A percentile compares a stretch with the other conserved stretches of the same genome.
Evolutionary conservation across 148 eudicot genomes (phyloP).

Genomic region (Vaccinium corymbosum): DNA sequence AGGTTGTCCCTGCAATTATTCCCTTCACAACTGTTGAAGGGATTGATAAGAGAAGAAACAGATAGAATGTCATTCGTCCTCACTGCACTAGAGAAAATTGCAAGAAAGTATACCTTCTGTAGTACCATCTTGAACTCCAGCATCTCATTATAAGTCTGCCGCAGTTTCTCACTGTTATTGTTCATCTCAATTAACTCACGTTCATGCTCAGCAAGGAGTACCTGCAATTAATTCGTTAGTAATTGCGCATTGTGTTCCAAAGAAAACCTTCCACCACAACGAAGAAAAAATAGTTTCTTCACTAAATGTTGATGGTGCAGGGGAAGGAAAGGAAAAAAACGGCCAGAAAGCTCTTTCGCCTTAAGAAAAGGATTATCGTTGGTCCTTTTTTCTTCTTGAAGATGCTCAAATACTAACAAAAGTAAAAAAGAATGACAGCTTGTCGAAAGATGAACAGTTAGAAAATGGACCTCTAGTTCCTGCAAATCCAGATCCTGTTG

Average conservation of each 20-base stretch:
- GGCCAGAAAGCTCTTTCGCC: constrained; percentile 41
- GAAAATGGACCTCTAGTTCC: constrained; percentile 72
- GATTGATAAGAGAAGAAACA: constrained; percentile 1
- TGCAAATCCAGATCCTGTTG: constrained; percentile 82
- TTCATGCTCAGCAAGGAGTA: constrained; percentile 85
- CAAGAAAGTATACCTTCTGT: constrained; percentile 61
- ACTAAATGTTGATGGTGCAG: neutral
- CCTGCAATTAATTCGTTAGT: constrained; percentile 32
- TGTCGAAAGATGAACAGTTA: neutral
- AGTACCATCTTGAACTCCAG: constrained; percentile 92
- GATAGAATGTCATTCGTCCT: neutral
- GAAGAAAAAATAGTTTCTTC: constrained; percentile 10
- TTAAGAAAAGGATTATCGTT: neutral
- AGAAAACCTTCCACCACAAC: neutral
- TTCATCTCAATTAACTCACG: constrained; percentile 93
- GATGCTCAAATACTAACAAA: neutral
- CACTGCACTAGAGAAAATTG: neutral
- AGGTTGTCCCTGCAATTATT: constrained; percentile 10
- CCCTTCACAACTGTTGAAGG: neutral
- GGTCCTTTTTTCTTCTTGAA: neutral
- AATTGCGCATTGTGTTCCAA: neutral
- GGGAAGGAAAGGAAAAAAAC: neutral
- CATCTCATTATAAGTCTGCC: constrained; percentile 79
- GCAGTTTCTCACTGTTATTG: constrained; percentile 78
- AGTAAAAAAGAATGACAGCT: neutral